phyloP scores from a whole-genome alignment of 129 eudicot species.

The Flaveria brownii region DNA sequence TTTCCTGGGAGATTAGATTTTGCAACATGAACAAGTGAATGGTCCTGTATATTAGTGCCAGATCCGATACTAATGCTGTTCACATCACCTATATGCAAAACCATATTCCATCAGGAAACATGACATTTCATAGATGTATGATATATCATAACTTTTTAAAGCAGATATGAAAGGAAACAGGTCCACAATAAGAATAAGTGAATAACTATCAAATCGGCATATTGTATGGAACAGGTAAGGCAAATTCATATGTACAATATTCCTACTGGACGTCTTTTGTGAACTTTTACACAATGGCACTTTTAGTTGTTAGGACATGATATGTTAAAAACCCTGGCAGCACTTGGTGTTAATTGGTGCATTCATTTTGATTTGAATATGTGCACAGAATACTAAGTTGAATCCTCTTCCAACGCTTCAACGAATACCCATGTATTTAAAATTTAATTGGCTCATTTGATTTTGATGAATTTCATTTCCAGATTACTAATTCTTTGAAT shows the following conservation, averaged over 20 bases:
- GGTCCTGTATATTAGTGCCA: constrained; percentile 74
- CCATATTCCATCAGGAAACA: constrained; percentile 9
- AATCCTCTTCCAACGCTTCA: not conserved
- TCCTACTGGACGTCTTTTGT: no score
- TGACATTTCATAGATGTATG: not conserved
- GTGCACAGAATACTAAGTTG: not conserved
- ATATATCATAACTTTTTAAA: not conserved
- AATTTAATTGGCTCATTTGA: not conserved
- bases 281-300: no score
- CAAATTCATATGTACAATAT: no score
- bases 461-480: not conserved
- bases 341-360: not conserved
- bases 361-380: not conserved
- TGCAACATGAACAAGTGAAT: constrained; percentile 71
- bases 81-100: constrained; percentile 54
- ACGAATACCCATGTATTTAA: not conserved
- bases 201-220: no score
- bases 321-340: not conserved
- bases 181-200: no score
- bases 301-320: not conserved
- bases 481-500: not conserved
- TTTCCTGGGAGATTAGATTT: constrained; percentile 64
- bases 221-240: no score
- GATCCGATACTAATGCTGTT: constrained; percentile 67
- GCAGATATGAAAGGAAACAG: not conserved